A percentile compares a stretch with the other conserved stretches of the same genome.
Evolutionary conservation across 345 rosid species (phyloP).

Genomic region (Pelargonium nanum): DNA sequence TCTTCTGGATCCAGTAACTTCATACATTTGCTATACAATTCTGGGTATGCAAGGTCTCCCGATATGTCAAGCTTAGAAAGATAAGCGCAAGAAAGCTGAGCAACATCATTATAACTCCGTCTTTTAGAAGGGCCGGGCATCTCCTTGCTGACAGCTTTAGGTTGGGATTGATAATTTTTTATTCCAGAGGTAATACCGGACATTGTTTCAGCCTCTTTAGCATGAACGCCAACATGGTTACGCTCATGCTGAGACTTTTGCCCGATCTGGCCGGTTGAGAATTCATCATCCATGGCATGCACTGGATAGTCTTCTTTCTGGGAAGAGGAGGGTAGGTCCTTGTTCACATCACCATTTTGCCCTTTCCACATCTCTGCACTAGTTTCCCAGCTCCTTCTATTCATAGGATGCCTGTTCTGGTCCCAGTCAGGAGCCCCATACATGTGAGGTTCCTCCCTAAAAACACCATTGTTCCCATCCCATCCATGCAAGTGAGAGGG

Average conservation of each 20-base stretch:
- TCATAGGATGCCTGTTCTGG: conserved; percentile 57
- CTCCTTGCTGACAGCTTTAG: conserved; percentile 24
- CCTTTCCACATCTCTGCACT: conserved; percentile 69
- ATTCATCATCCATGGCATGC: conserved; percentile 44
- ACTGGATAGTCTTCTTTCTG: conserved; percentile 47
- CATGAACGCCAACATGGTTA: conserved; percentile 20
- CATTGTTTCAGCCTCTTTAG: conserved; percentile 39
- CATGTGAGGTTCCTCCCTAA: conserved; percentile 71
- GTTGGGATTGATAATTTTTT: conserved; percentile 26
- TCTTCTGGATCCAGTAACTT: conserved; percentile 29
- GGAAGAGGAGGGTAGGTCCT: conserved; percentile 43
- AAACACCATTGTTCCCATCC: conserved; percentile 67
- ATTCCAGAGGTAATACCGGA: conserved; percentile 31
- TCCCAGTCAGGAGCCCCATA: conserved; percentile 83
- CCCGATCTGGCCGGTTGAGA: conserved; percentile 30
- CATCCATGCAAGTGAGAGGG: conserved; percentile 82
- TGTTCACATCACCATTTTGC: conserved; percentile 53
- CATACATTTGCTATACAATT: conserved; percentile 43
- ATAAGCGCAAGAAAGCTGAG: conserved; percentile 33
- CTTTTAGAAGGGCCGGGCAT: conserved; percentile 27
- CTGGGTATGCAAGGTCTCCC: conserved; percentile 55
- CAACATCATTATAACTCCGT: conserved; percentile 17
- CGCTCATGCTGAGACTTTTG: conserved; percentile 32
- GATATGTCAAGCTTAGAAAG: conserved; percentile 86
- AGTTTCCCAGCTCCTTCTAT: conserved; percentile 69